A percentile compares a stretch with the other conserved stretches of the same genome.
Conservation (phyloP, 2,329 filamentous ascomycete genomes). For the Xylariaceae sp. region DNA sequence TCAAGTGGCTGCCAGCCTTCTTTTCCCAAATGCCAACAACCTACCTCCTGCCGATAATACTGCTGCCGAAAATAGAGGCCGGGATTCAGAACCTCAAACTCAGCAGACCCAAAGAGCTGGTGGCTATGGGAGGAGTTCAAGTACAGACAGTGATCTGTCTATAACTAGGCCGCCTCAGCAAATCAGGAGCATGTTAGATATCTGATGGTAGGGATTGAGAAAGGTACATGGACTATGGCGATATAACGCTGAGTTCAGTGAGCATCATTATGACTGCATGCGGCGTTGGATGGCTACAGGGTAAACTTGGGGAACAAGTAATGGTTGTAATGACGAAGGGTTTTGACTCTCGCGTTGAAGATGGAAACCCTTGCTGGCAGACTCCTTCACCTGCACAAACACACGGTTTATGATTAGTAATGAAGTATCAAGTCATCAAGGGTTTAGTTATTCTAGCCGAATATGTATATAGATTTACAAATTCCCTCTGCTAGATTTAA, state of each 20-base stretch:
- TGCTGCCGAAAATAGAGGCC: conserved; percentile 37
- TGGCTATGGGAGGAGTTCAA: conserved; percentile 51
- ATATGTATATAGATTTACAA: conserved; percentile 8
- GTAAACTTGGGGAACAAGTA: neutral
- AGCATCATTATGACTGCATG: conserved; percentile 9
- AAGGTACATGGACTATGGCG: neutral
- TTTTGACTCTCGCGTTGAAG: neutral
- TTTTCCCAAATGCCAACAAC: conserved; percentile 54
- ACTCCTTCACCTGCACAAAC: neutral
- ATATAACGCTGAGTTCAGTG: neutral
- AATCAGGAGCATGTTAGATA: conserved; percentile 64
- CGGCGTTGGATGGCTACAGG: conserved; percentile 17
- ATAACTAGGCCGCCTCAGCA: conserved; percentile 58
- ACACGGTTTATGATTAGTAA: conserved; percentile 5
- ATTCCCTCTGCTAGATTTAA: too few relatives aligned
- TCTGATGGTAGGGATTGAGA: conserved; percentile 45
- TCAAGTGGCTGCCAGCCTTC: conserved; percentile 51
- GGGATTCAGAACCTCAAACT: conserved; percentile 18
- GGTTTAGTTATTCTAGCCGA: neutral
- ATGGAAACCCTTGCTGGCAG: neutral
- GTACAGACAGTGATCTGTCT: conserved; percentile 55
- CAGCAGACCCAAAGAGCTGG: conserved; percentile 35
- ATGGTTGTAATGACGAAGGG: neutral
- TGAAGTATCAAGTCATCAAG: neutral
- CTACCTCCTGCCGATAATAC: conserved; percentile 30